Base-by-base conservation (phyloP, 1,284 basidiomycete genomes). In the Gastroboletus turbinatus region DNA sequence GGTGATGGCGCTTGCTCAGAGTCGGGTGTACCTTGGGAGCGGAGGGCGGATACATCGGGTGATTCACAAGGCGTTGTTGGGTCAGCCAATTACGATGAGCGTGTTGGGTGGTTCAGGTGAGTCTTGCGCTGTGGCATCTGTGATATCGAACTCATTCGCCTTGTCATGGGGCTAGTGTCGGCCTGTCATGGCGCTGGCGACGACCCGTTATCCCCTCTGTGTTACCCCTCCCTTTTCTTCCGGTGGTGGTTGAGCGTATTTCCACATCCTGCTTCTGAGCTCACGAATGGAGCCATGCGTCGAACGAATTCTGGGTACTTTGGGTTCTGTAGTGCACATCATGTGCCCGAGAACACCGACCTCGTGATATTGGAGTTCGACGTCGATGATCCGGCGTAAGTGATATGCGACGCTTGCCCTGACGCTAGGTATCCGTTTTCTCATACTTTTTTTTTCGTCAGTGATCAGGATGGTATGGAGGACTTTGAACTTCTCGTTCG, bases 201-300 rank as follows among this genome's bases (percentile, higher is more conserved):
- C 63, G 92, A 96, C 71, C 94, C 92, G 5, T 80, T 97, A 54
- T 85, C 93, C 0, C 81, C 91, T 0, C 78, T 76, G 61, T 96
- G 95, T 73, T 98, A 96, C 72, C 94, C 95, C 1, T 86, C 91
- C 38, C 83, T 84, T 40, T 91, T 98, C 76, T 97, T 97, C 78
- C 80, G 88, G 56, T 98, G 96, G 95, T 96, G 94, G 90, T 94
- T 96, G 74, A 82, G 81, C 50, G 83, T 97, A 17, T 98, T 98
- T 75, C 95, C 95, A 1, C 92, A 98, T 73, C 94, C 94, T 0
- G 91, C 90, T 3, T 93, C 93, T 9, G 94, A 97, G 72, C 82
- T 98, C 61, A 98, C 96, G 16, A 97, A 97, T 71, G 96, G 95
- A 32, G 96, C 95, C 3, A 88, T 94, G 78, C 83, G 92, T 25